Percentiles rank a stretch among this genome's conserved stretches.
Evolutionary conservation across 2,329 filamentous ascomycete genomes (phyloP).

Genomic region (Leptographium radiaticola): DNA sequence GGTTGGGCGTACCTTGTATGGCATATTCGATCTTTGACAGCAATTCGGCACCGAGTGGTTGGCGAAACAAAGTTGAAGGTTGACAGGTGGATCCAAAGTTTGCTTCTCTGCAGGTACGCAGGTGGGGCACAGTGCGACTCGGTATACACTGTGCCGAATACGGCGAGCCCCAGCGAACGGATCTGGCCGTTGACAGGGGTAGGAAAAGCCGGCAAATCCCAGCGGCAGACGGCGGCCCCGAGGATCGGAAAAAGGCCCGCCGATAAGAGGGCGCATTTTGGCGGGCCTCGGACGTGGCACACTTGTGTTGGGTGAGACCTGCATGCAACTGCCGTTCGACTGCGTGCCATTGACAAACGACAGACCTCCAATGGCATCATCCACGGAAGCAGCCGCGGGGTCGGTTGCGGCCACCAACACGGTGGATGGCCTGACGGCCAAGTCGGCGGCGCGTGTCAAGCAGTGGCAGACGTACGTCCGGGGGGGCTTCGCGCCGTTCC

Average conservation of each 20-base stretch:
- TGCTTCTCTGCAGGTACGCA: too few species aligned
- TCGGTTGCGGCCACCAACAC: not conserved
- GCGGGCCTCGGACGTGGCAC: too few species aligned
- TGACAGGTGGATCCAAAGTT: too few species aligned
- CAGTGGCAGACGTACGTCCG: constrained; percentile 1
- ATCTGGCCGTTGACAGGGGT: not conserved
- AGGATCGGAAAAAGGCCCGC: not conserved
- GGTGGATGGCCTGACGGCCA: not conserved
- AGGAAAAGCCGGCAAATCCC: not conserved
- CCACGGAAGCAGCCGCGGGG: too few species aligned
- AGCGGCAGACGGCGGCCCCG: not conserved
- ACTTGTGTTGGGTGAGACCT: too few species aligned
- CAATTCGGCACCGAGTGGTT: too few species aligned
- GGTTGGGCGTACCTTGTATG: not conserved
- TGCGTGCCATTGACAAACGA: too few species aligned
- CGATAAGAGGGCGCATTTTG: not conserved
- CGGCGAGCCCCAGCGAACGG: not conserved
- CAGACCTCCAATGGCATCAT: too few species aligned
- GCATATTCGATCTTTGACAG: not conserved
- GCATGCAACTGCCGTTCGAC: too few species aligned
- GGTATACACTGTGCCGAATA: not conserved
- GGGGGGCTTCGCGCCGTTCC: constrained; percentile 3
- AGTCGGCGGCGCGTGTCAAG: not conserved
- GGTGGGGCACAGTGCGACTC: too few species aligned
- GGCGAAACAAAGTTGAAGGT: too few species aligned